Base-by-base conservation (phyloP, 768 basidiomycete genomes). In the Peribolospora kevripleyi region DNA sequence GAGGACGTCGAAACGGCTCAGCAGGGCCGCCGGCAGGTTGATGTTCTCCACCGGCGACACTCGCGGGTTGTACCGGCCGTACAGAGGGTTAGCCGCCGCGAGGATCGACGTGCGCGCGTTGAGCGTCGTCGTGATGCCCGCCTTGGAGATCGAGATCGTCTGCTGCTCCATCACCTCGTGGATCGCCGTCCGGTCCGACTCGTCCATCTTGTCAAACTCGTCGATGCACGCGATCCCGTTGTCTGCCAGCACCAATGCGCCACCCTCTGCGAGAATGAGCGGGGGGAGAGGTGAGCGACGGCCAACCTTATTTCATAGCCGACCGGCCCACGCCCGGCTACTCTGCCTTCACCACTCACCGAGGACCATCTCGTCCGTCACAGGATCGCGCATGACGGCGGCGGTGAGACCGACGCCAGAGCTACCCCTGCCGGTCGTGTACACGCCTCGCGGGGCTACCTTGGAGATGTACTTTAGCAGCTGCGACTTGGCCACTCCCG, bases 161-260 rank as follows among this genome's bases (percentile, higher is more conserved):
- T 98, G 93, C 68, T 97, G 93, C 69, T 97, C 91, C 93, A 98
- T 98, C 57, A 98, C 93, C 74, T 98, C 93, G 70, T 98, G 93
- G 58, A 98, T 97, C 10, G 93, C 86, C 2, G 93, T 97, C 61
- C 93, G 75, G 67, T 97, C 93, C 0, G 85, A 68, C 69, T 98
- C 93, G 61, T 97, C 93, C 93, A 98, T 98, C 68, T 98, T 97
- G 72, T 98, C 93, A 65, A 98, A 98, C 66, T 98, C 93, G 61
- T 98, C 93, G 59, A 98, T 98, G 68, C 91, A 97, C 71, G 90
- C 95, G 64, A 98, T 98, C 39, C 93, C 93, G 61, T 98, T 98
- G 68, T 98, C 93, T 8, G 93, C 91, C 50, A 98, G 76, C 11
- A 98, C 93, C 53, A 98, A 77, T n/a, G 93, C 93, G 39, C 93